These are phyloP conservation scores for Coemansia sp. DNA, from an alignment of 192 early-diverging fungal genomes.

Conservation along the genomic window DNA sequence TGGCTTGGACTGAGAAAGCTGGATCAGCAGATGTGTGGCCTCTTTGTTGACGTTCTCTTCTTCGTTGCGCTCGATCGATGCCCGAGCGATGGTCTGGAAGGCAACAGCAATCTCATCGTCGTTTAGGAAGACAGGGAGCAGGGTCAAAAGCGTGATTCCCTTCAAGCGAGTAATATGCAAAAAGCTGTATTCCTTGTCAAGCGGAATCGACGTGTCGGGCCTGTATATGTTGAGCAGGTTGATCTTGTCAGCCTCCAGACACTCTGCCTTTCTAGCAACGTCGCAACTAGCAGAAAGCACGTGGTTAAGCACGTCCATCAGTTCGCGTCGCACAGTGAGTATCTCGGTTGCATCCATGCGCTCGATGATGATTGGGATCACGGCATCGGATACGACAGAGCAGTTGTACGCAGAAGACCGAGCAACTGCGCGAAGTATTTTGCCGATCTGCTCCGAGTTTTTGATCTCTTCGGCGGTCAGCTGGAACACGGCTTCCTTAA, in stretches of 20 bases:
- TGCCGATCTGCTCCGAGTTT: conserved; percentile 66
- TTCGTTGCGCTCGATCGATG: conserved; percentile 47
- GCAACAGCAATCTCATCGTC: conserved; percentile 58
- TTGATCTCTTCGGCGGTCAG: conserved; percentile 65
- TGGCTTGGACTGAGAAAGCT: conserved; percentile 44
- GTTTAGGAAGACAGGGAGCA: conserved; percentile 60
- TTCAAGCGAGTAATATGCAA: conserved; percentile 71
- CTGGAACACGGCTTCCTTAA: conserved; percentile 60
- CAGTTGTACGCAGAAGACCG: conserved; percentile 51
- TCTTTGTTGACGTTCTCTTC: conserved; percentile 57
- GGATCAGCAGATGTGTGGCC: conserved; percentile 46
- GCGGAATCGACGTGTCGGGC: conserved; percentile 61
- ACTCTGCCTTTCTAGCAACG: conserved; percentile 31
- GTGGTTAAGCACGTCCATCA: conserved; percentile 72
- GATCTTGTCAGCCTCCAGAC: conserved; percentile 73
- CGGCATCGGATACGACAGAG: conserved; percentile 59
- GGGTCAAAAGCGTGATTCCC: conserved; percentile 68
- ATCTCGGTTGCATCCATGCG: conserved; percentile 60
- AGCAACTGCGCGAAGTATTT: conserved; percentile 65
- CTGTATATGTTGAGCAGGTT: conserved; percentile 76
- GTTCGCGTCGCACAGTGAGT: conserved; percentile 52
- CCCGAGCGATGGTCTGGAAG: conserved; percentile 39
- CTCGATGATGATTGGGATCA: conserved; percentile 66
- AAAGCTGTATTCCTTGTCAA: conserved; percentile 72
- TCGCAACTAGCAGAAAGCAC: conserved; percentile 70